Evolutionary conservation across 768 basidiomycete species (phyloP).

Genomic region (Auriscalpium vulgare): DNA sequence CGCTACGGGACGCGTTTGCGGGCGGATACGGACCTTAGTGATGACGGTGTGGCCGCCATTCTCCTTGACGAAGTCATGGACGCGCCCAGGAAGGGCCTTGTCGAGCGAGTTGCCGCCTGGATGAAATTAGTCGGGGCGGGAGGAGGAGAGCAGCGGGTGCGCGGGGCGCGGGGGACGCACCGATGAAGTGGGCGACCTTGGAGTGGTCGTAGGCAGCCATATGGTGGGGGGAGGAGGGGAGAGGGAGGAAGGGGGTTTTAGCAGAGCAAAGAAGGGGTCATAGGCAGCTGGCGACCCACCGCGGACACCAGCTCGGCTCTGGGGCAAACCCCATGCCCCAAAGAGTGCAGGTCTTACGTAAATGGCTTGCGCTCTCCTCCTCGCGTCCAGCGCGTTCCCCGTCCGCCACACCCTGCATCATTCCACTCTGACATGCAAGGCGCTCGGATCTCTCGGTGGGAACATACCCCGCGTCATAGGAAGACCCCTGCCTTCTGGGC

Average conservation of each 20-base stretch:
- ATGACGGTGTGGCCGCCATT: slow-evolving; percentile 98
- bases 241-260: slow-evolving; percentile 4
- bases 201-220: slow-evolving; percentile 43
- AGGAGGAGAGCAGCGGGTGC: background rate
- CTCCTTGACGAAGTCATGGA: slow-evolving; percentile 85
- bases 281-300: slow-evolving; percentile 3
- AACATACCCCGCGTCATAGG: no score
- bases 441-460: no score
- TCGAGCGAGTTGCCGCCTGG: slow-evolving; percentile 91
- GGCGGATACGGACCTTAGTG: slow-evolving; percentile 65
- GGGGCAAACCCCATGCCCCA: slow-evolving; percentile 15
- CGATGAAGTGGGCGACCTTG: slow-evolving; percentile 58
- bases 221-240: background rate
- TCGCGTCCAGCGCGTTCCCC: no score
- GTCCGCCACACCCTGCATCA: no score
- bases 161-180: slow-evolving; percentile 26
- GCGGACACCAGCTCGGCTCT: slow-evolving; percentile 6
- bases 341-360: slow-evolving; percentile 11
- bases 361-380: no score
- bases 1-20: background rate
- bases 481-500: no score
- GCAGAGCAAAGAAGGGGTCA: background rate
- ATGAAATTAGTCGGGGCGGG: slow-evolving; percentile 11
- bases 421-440: no score
- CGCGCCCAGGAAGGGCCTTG: slow-evolving; percentile 66